Evolutionary conservation across 257 asterid genomes (phyloP).

Genomic region (Nicotiana obtusifolia): DNA sequence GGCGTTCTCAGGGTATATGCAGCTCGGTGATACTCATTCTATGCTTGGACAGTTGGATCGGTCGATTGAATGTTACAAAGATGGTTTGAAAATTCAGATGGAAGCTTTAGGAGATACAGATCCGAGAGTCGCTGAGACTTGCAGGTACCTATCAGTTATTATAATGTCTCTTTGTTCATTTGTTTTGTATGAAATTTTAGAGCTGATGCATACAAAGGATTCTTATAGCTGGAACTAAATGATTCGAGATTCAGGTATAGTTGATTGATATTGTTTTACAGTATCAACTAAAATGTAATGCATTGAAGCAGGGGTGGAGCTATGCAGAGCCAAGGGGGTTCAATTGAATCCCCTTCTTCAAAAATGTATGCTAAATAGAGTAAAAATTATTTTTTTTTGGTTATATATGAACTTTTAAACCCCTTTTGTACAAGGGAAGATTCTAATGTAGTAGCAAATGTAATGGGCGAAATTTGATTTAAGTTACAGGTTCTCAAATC

Average conservation of each 20-base stretch:
- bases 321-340: too few species aligned
- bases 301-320: neutral
- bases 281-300: neutral
- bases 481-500: too few species aligned
- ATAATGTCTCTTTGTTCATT: neutral
- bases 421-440: too few species aligned
- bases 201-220: neutral
- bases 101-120: slow-evolving; percentile 91
- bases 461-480: too few species aligned
- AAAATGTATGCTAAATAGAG: too few species aligned
- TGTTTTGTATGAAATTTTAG: neutral
- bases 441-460: too few species aligned
- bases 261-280: neutral
- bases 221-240: neutral
- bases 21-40: slow-evolving; percentile 91
- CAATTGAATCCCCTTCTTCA: too few species aligned
- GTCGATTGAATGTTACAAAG: slow-evolving; percentile 71
- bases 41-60: slow-evolving; percentile 98
- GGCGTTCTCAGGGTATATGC: slow-evolving; percentile 88
- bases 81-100: slow-evolving; percentile 88
- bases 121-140: slow-evolving; percentile 93
- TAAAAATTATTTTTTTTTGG: too few species aligned
- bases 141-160: slow-evolving; percentile 42
- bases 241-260: neutral
- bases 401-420: too few species aligned